Conservation (phyloP, 352 stramenopile species). For the Pythium biforme region DNA sequence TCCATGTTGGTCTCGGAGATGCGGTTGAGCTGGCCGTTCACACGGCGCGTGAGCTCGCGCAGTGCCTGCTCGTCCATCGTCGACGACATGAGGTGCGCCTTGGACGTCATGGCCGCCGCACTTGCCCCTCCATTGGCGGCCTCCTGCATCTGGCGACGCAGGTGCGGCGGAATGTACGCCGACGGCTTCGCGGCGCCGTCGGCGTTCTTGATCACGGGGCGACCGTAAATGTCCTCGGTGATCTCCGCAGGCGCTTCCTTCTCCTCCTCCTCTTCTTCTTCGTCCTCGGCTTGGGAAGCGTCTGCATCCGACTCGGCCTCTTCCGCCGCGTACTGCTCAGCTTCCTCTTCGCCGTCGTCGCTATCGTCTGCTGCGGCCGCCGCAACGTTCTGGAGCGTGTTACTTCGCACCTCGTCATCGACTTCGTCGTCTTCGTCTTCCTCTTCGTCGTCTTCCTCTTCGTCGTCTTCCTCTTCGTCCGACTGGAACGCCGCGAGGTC, state of each 20-base stretch:
- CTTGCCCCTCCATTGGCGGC: slow-evolving; percentile 35
- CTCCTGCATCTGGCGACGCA: slow-evolving; percentile 68
- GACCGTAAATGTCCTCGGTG: slow-evolving; percentile 84
- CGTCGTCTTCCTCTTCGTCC: slow-evolving; percentile 44
- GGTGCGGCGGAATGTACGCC: slow-evolving; percentile 85
- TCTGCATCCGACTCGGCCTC: slow-evolving; percentile 18
- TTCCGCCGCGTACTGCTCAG: slow-evolving; percentile 15
- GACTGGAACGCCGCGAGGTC: slow-evolving; percentile 69
- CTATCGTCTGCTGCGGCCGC: slow-evolving; percentile 8
- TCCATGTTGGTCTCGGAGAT: slow-evolving; percentile 92
- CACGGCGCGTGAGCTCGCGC: slow-evolving; percentile 61
- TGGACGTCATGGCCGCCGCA: slow-evolving; percentile 11
- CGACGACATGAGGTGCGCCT: slow-evolving; percentile 29
- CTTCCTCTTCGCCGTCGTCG: slow-evolving; percentile 17
- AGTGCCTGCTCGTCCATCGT: slow-evolving; percentile 75
- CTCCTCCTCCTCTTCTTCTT: slow-evolving; percentile 30
- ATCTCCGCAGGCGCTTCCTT: slow-evolving; percentile 39
- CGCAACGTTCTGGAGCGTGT: slow-evolving; percentile 58
- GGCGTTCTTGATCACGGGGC: slow-evolving; percentile 53
- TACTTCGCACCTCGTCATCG: slow-evolving; percentile 38
- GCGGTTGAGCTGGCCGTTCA: slow-evolving; percentile 91
- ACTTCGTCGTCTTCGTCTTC: slow-evolving; percentile 51
- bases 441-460: slow-evolving; percentile 50
- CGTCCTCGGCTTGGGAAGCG: slow-evolving; percentile 8
- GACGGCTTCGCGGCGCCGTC: slow-evolving; percentile 45